These are phyloP conservation scores for Breviolum minutum DNA, from an alignment of 73 alveolate species.

Conservation along the genomic window DNA sequence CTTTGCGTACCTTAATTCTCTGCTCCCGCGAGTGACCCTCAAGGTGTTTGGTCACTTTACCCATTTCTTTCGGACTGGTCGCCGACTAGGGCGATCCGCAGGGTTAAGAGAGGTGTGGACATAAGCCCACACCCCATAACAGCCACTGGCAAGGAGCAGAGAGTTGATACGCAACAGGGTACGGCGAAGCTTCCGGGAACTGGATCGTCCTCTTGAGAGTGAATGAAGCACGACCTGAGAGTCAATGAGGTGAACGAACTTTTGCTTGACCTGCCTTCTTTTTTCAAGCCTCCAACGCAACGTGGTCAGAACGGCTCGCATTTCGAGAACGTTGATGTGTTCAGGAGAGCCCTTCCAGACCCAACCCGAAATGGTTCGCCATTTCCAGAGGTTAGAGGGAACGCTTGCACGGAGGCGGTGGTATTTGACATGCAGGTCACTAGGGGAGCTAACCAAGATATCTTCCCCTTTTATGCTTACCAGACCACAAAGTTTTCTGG, in stretches of 20 bases:
- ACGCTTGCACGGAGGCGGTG: constrained; percentile 2
- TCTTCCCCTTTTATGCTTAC: background rate
- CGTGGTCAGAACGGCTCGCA: constrained; percentile 3
- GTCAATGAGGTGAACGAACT: background rate
- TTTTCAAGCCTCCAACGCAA: background rate
- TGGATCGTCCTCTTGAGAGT: background rate
- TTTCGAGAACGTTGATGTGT: constrained; percentile 19
- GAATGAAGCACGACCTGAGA: background rate
- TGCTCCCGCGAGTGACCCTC: background rate
- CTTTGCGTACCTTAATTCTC: background rate
- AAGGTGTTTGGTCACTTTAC: background rate
- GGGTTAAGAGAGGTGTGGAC: constrained; percentile 2
- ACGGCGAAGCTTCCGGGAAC: background rate
- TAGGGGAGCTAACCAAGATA: background rate
- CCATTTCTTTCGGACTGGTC: background rate
- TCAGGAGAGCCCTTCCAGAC: background rate
- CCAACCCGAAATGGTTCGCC: constrained; percentile 1
- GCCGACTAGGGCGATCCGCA: constrained; percentile 3
- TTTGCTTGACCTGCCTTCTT: too few relatives aligned
- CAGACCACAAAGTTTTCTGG: background rate
- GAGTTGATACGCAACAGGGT: background rate
- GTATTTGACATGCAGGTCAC: background rate
- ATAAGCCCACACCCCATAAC: background rate
- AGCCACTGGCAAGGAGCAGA: background rate
- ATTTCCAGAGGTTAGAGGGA: constrained; percentile 8